phyloP scores from a whole-genome alignment of 805 yeast genomes.

The Clavispora phyllophila region DNA sequence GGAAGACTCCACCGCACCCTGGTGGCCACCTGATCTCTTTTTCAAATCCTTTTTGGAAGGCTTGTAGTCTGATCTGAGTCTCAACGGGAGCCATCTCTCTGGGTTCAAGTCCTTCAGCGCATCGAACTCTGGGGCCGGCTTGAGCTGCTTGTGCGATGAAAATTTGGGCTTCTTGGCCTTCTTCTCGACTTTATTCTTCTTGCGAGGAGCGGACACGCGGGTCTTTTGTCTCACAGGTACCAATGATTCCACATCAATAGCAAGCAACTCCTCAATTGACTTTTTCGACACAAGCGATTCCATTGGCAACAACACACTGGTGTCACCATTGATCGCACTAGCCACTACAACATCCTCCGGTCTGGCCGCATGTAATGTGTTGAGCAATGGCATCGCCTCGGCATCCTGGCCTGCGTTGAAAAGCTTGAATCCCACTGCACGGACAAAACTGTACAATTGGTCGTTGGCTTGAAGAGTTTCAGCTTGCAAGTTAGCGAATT shows the following conservation, averaged over 20 bases:
- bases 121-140: constrained; percentile 10
- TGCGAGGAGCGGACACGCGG: constrained; percentile 1
- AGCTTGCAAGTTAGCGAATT: constrained; percentile 4
- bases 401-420: constrained; percentile 15
- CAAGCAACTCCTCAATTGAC: constrained; percentile 28
- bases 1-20: constrained; percentile 16
- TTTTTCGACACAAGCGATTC: constrained; percentile 15
- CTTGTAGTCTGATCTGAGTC: constrained; percentile 77
- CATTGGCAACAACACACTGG: constrained; percentile 16
- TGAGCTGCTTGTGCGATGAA: constrained; percentile 12
- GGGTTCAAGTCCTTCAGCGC: constrained; percentile 28
- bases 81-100: constrained; percentile 91
- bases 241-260: constrained; percentile 23
- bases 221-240: constrained; percentile 11
- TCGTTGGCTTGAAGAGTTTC: constrained; percentile 9
- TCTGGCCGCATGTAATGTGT: constrained; percentile 16
- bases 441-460: constrained; percentile 23
- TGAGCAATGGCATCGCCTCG: constrained; percentile 17
- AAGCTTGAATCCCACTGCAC: constrained; percentile 27
- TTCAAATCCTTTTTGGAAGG: constrained; percentile 43
- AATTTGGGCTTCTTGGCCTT: constrained; percentile 17
- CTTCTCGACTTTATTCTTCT: constrained; percentile 18
- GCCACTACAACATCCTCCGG: constrained; percentile 22
- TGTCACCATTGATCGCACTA: constrained; percentile 16
- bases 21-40: constrained; percentile 15